Percentiles rank a stretch among this genome's conserved stretches.
Conservation (phyloP, 2,329 filamentous ascomycete genomes). For the Fonsecaea monophora region DNA sequence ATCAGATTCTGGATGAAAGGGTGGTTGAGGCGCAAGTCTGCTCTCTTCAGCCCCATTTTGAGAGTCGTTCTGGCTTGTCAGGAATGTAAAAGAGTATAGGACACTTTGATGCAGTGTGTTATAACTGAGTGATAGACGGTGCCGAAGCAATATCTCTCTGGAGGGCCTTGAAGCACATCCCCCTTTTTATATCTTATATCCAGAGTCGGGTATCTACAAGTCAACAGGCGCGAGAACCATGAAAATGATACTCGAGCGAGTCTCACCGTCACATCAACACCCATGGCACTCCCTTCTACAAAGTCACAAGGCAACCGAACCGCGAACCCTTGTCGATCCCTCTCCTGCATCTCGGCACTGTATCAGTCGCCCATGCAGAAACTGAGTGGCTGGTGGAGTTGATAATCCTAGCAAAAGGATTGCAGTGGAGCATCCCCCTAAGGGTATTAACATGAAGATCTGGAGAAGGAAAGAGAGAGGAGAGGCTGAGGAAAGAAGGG, state of each 20-base stretch:
- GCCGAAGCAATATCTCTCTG: neutral
- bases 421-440: neutral
- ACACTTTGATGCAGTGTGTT: neutral
- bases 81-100: neutral
- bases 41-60: slow-evolving; percentile 16
- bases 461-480: neutral
- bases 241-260: neutral
- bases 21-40: slow-evolving; percentile 28
- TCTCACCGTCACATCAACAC: neutral
- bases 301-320: slow-evolving; percentile 2
- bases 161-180: neutral
- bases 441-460: neutral
- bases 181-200: neutral
- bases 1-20: slow-evolving; percentile 37
- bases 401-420: neutral
- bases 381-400: neutral
- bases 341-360: slow-evolving; percentile 9
- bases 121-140: neutral
- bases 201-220: neutral
- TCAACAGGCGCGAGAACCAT: neutral
- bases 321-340: slow-evolving; percentile 4
- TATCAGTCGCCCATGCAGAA: slow-evolving; percentile 12
- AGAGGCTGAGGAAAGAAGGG: no score
- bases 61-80: neutral
- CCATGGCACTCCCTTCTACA: neutral